phyloP scores from a whole-genome alignment of 129 eudicot genomes.

The Tagetes erecta region DNA sequence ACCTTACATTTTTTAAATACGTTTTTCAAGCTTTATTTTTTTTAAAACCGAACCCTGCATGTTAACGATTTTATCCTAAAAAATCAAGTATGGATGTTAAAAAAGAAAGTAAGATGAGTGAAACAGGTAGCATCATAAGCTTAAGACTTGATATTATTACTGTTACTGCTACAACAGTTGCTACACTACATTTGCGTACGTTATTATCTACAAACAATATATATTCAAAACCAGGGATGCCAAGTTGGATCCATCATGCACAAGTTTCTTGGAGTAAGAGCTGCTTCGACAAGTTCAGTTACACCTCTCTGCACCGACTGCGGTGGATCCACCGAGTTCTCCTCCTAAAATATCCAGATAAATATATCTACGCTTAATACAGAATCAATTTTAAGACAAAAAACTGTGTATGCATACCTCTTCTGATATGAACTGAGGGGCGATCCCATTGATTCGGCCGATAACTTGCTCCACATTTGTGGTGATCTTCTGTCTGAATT shows the following conservation, averaged over 20 bases:
- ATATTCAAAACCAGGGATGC: conserved; percentile 92
- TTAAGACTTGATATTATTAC: too few relatives aligned
- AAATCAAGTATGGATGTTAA: too few relatives aligned
- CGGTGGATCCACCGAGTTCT: conserved; percentile 88
- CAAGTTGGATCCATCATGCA: conserved; percentile 99
- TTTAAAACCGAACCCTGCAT: too few relatives aligned
- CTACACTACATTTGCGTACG: not conserved
- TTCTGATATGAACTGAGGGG: conserved; percentile 89
- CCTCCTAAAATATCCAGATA: conserved; percentile 51
- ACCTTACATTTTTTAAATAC: too few relatives aligned
- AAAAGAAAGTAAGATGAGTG: too few relatives aligned
- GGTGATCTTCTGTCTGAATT: conserved; percentile 75
- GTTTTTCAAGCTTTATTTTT: too few relatives aligned
- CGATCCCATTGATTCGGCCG: conserved; percentile 64
- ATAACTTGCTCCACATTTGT: conserved; percentile 88
- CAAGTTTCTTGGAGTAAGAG: conserved; percentile 84
- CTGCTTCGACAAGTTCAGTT: conserved; percentile 91
- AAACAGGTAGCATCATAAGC: too few relatives aligned
- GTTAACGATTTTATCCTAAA: too few relatives aligned
- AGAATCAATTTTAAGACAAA: too few relatives aligned
- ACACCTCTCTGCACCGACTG: conserved; percentile 97
- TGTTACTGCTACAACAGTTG: too few relatives aligned
- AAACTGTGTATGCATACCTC: conserved; percentile 53
- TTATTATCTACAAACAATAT: not conserved
- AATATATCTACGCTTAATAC: not conserved